Conservation (phyloP, 2,329 filamentous ascomycete genomes). For the Hypoxylon sp. region DNA sequence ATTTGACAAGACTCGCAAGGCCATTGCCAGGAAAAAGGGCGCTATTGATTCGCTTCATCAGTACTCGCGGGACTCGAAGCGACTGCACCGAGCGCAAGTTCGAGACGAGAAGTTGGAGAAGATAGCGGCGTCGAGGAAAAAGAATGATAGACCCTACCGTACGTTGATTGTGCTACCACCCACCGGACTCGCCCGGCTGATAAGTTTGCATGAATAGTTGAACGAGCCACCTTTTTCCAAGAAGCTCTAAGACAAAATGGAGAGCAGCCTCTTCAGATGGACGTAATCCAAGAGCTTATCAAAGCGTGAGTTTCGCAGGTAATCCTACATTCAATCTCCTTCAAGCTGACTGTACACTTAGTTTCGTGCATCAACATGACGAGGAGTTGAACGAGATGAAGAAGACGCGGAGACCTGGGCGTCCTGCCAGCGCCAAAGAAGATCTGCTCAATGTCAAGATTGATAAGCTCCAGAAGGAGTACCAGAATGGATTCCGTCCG, state of each 20-base stretch:
- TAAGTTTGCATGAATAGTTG: slow-evolving; percentile 61
- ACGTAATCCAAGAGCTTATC: slow-evolving; percentile 72
- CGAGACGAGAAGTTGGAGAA: slow-evolving; percentile 86
- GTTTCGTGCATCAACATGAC: slow-evolving; percentile 75
- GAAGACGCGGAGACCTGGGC: slow-evolving; percentile 78
- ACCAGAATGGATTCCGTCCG: slow-evolving; percentile 83
- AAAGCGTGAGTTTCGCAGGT: slow-evolving; percentile 62
- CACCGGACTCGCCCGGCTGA: slow-evolving; percentile 7
- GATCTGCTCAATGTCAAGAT: slow-evolving; percentile 81
- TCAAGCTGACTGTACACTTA: slow-evolving; percentile 54
- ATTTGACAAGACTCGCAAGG: slow-evolving; percentile 86
- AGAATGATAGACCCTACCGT: slow-evolving; percentile 81
- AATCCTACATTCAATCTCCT: neutral
- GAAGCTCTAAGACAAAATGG: slow-evolving; percentile 68
- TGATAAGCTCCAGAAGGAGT: slow-evolving; percentile 80
- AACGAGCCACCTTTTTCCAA: slow-evolving; percentile 79
- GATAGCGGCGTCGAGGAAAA: slow-evolving; percentile 75
- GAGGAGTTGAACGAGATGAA: slow-evolving; percentile 76
- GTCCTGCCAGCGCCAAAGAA: slow-evolving; percentile 82
- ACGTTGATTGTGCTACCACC: slow-evolving; percentile 49
- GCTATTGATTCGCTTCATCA: slow-evolving; percentile 83
- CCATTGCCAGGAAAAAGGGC: slow-evolving; percentile 87
- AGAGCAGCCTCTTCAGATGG: slow-evolving; percentile 63
- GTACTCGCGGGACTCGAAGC: slow-evolving; percentile 86
- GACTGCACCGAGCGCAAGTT: slow-evolving; percentile 81